Evolutionary conservation across 331 rosid genomes (phyloP).

Genomic region (Prunus yedoensis): DNA sequence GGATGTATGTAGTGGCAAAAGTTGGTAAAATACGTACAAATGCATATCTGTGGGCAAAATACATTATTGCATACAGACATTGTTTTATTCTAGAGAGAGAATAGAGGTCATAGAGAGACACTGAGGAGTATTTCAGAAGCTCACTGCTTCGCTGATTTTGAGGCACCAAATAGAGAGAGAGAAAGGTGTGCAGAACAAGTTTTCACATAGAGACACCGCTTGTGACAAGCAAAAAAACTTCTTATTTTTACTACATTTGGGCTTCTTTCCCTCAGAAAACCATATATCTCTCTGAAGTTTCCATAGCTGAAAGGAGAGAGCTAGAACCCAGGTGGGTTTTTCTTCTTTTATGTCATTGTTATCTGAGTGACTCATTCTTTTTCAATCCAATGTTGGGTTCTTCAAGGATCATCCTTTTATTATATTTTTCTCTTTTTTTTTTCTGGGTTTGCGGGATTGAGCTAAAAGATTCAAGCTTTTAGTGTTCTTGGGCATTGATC

Average conservation of each 20-base stretch:
- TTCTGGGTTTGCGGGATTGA: slow-evolving; percentile 17
- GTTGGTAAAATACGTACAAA: slow-evolving; percentile 21
- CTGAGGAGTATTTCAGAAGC: slow-evolving; percentile 75
- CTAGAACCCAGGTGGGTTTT: slow-evolving; percentile 46
- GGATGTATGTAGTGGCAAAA: background rate
- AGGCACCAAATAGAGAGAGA: slow-evolving; percentile 49
- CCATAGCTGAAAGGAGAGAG: slow-evolving; percentile 26
- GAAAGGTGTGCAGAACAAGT: slow-evolving; percentile 57
- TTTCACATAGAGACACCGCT: slow-evolving; percentile 43
- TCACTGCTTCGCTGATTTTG: slow-evolving; percentile 96
- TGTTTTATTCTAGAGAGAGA: slow-evolving; percentile 21
- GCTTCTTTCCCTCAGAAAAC: slow-evolving; percentile 19
- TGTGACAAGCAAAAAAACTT: slow-evolving; percentile 1
- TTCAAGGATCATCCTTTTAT: slow-evolving; percentile 7
- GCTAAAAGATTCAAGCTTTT: slow-evolving; percentile 18
- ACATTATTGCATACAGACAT: slow-evolving; percentile 11
- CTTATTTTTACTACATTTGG: slow-evolving; percentile 42
- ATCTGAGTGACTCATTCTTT: background rate
- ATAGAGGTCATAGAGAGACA: slow-evolving; percentile 11
- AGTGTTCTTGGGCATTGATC: slow-evolving; percentile 16
- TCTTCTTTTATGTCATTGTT: background rate
- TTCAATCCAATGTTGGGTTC: slow-evolving; percentile 7
- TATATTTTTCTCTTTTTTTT: slow-evolving; percentile 5
- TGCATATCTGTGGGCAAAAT: slow-evolving; percentile 31
- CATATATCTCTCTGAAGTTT: slow-evolving; percentile 38